Conservation (phyloP, 257 asterid species). For the Leptodermis oblonga region DNA sequence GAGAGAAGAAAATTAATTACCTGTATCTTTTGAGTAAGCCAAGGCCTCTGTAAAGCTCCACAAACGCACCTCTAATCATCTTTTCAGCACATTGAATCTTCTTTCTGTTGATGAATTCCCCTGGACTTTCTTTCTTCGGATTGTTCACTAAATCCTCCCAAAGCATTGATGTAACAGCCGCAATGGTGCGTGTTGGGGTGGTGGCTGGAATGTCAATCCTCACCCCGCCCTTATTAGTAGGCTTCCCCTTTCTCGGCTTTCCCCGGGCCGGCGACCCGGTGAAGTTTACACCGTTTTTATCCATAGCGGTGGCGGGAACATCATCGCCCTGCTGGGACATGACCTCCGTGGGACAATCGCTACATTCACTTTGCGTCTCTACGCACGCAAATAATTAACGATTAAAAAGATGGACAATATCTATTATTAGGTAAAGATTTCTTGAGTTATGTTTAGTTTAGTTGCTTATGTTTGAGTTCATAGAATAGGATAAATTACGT, state of each 20-base stretch:
- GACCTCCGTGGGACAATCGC: slow-evolving; percentile 39
- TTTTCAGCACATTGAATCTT: slow-evolving; percentile 86
- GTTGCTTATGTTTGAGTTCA: too few species aligned
- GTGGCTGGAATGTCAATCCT: slow-evolving; percentile 85
- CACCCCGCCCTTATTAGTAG: slow-evolving; percentile 55
- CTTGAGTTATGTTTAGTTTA: too few species aligned
- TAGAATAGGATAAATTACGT: too few species aligned
- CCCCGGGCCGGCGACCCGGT: slow-evolving; percentile 45
- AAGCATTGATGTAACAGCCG: slow-evolving; percentile 71
- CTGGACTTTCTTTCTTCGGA: slow-evolving; percentile 54
- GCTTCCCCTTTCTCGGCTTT: slow-evolving; percentile 54
- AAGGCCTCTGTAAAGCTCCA: slow-evolving; percentile 87
- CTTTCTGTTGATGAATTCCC: slow-evolving; percentile 53
- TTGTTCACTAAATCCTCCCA: slow-evolving; percentile 78
- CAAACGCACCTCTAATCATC: slow-evolving; percentile 91
- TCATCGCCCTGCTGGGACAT: slow-evolving; percentile 45
- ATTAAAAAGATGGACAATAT: too few species aligned
- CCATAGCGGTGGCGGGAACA: slow-evolving; percentile 59
- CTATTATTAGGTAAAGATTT: too few species aligned
- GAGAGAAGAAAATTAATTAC: slow-evolving; percentile 30
- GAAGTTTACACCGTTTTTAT: slow-evolving; percentile 59
- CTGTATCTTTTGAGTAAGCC: slow-evolving; percentile 81
- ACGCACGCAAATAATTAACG: too few species aligned
- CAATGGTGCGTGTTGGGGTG: slow-evolving; percentile 69
- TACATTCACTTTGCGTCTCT: slow-evolving; percentile 50